Conservation (phyloP, 176 grass and related monocot genomes). For the Chloris gayana region DNA sequence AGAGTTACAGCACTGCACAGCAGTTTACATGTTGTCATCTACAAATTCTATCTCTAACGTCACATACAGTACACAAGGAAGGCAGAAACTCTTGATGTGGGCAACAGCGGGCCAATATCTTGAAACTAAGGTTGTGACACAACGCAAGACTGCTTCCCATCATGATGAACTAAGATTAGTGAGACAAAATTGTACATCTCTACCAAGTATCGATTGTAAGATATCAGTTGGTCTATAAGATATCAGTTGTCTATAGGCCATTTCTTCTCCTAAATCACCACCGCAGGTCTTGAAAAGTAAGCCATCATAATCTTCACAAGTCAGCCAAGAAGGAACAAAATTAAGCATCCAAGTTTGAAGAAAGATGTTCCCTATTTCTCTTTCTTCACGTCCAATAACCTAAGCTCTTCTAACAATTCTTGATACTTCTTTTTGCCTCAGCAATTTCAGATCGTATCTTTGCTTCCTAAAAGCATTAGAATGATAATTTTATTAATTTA, state of each 20-base stretch:
- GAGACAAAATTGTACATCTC: conserved; percentile 43
- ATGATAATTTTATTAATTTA: conserved; percentile 32
- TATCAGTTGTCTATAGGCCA: conserved; percentile 22
- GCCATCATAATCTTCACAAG: conserved; percentile 15
- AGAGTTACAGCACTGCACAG: background rate
- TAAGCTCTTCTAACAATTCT: conserved; percentile 62
- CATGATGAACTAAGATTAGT: conserved; percentile 30
- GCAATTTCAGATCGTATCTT: conserved; percentile 69
- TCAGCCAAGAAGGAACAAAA: conserved; percentile 11
- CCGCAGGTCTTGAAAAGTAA: conserved; percentile 14
- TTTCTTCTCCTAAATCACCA: conserved; percentile 16
- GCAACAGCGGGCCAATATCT: background rate
- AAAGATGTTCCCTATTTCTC: conserved; percentile 40
- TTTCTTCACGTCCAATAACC: conserved; percentile 64
- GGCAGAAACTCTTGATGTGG: background rate
- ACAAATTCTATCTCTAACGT: background rate
- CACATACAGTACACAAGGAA: background rate
- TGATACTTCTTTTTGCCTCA: conserved; percentile 61
- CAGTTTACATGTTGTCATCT: background rate
- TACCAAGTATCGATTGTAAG: background rate
- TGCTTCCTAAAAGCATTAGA: conserved; percentile 65
- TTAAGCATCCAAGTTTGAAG: background rate
- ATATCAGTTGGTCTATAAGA: conserved; percentile 4
- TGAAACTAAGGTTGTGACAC: conserved; percentile 23
- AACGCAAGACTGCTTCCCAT: background rate